These are phyloP conservation scores for Boletus albobrunnescens DNA, from an alignment of 1,284 basidiomycete species.

Conservation along the genomic window DNA sequence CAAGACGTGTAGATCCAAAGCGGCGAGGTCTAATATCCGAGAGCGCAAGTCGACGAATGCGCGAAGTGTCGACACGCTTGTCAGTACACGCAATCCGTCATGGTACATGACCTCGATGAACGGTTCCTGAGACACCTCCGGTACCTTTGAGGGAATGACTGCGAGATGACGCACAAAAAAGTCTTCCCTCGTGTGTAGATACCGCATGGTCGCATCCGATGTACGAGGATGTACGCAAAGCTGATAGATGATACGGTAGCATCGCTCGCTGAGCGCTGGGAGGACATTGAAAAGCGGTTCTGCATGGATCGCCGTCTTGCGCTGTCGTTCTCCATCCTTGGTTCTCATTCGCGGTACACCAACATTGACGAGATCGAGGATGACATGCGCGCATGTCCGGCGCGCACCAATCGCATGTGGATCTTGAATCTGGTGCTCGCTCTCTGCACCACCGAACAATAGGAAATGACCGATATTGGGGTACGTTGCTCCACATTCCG, in stretches of 20 bases:
- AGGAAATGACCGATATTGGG: slow-evolving; percentile 91
- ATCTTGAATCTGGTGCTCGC: slow-evolving; percentile 64
- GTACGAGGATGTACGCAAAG: slow-evolving; percentile 85
- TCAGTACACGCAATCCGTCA: slow-evolving; percentile 70
- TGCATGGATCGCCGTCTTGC: slow-evolving; percentile 28
- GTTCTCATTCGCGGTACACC: slow-evolving; percentile 58
- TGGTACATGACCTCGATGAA: slow-evolving; percentile 68
- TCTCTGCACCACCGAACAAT: slow-evolving; percentile 63
- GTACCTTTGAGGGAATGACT: slow-evolving; percentile 62
- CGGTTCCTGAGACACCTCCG: slow-evolving; percentile 45
- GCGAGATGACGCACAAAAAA: slow-evolving; percentile 86
- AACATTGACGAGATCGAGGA: slow-evolving; percentile 72
- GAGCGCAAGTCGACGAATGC: slow-evolving; percentile 83
- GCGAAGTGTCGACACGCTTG: slow-evolving; percentile 70
- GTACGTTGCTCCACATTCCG: slow-evolving; percentile 57
- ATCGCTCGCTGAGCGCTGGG: slow-evolving; percentile 83
- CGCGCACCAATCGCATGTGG: slow-evolving; percentile 69
- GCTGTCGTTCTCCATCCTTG: slow-evolving; percentile 41
- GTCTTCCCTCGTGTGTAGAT: slow-evolving; percentile 84
- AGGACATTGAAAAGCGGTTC: slow-evolving; percentile 62
- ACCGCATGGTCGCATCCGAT: slow-evolving; percentile 79
- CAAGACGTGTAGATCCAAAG: slow-evolving; percentile 86
- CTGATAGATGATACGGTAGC: slow-evolving; percentile 81
- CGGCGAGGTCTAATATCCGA: slow-evolving; percentile 82
- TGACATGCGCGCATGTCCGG: slow-evolving; percentile 74